Evolutionary conservation across 192 early-diverging fungal species (phyloP).

Genomic region (Backusella tarrabulga): DNA sequence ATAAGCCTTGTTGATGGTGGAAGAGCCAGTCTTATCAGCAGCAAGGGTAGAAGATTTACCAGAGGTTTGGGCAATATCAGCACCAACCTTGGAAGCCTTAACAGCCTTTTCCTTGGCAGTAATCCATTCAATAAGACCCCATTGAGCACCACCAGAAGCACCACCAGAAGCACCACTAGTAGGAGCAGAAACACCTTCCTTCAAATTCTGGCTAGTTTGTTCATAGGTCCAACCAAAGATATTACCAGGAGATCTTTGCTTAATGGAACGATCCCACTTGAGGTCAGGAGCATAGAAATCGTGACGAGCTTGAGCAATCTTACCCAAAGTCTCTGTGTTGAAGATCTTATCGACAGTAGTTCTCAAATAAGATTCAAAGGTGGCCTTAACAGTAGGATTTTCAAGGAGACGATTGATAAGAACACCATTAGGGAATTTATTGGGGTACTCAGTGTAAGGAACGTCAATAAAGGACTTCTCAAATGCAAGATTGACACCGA

Average conservation of each 20-base stretch:
- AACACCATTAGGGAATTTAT: conserved; percentile 29
- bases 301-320: conserved; percentile 38
- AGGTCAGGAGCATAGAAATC: conserved; percentile 42
- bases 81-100: conserved; percentile 1
- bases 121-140: conserved; percentile 48
- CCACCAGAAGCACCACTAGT: conserved; percentile 25
- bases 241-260: conserved; percentile 44
- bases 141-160: conserved; percentile 41
- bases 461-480: conserved; percentile 15
- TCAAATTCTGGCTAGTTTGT: conserved; percentile 36
- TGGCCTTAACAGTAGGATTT: conserved; percentile 31
- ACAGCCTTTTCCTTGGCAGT: conserved; percentile 34
- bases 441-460: conserved; percentile 39
- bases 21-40: background rate
- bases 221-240: conserved; percentile 40
- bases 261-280: conserved; percentile 45
- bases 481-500: conserved; percentile 43
- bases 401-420: conserved; percentile 47
- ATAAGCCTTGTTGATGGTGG: background rate
- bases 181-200: conserved; percentile 18
- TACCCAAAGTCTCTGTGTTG: conserved; percentile 44
- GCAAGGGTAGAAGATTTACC: background rate
- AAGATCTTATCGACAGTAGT: conserved; percentile 41
- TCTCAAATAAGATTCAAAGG: conserved; percentile 44
- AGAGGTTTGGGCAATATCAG: conserved; percentile 4